phyloP scores from a whole-genome alignment of 176 grass and related monocot genomes.

The Zoysia pacifica region DNA sequence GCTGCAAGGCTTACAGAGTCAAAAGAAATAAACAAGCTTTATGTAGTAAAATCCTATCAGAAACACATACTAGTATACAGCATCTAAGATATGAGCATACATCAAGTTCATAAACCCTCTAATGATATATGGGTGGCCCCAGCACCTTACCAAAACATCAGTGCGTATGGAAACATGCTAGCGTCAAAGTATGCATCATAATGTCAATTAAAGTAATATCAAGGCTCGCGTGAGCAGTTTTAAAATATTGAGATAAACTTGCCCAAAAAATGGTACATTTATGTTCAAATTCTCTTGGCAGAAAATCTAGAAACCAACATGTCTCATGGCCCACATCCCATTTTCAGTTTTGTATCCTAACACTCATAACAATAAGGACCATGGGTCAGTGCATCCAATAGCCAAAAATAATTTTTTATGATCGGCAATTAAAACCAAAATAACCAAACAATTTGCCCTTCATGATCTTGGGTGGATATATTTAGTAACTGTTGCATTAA shows the following conservation, averaged over 20 bases:
- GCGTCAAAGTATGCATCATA: constrained; percentile 10
- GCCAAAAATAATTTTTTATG: neutral
- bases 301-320: neutral
- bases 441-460: constrained; percentile 6
- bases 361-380: neutral
- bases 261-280: too few relatives aligned
- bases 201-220: constrained; percentile 4
- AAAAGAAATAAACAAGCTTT: neutral
- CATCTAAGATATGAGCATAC: too few relatives aligned
- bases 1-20: neutral
- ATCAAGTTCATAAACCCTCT: neutral
- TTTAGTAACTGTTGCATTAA: neutral
- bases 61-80: neutral
- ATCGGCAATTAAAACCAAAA: neutral
- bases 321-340: neutral
- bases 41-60: constrained; percentile 16
- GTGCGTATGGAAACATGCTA: neutral
- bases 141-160: neutral
- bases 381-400: neutral
- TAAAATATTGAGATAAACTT: too few relatives aligned
- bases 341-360: neutral
- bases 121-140: neutral
- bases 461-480: neutral
- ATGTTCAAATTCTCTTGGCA: neutral
- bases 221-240: neutral